Conservation (phyloP, 139 green algal species). For the Coelastrella sp. region DNA sequence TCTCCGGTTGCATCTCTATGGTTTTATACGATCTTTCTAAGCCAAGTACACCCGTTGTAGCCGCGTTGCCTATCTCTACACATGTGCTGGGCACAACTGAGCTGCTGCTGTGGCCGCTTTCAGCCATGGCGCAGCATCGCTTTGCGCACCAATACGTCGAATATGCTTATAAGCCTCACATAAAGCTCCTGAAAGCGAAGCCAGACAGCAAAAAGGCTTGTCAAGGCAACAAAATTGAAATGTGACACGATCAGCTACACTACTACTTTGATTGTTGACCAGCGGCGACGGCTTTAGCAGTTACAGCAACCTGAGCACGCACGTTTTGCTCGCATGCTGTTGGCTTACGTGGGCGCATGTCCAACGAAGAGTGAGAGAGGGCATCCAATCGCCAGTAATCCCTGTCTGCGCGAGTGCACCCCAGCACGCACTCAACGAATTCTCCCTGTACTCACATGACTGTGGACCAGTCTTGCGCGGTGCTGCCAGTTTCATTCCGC, state of each 20-base stretch:
- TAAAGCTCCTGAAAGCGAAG: no score
- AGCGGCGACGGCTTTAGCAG: not conserved
- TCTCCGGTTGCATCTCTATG: not conserved
- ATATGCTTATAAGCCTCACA: not conserved
- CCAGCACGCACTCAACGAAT: not conserved
- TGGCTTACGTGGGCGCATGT: not conserved
- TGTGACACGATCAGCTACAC: not conserved
- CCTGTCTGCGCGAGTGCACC: not conserved
- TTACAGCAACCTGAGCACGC: no score
- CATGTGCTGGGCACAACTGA: not conserved
- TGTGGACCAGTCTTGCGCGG: no score
- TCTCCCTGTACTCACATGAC: no score
- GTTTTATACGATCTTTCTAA: not conserved
- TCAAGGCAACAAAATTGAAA: not conserved
- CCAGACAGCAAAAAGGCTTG: no score
- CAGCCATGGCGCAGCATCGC: not conserved
- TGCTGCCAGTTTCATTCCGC: no score
- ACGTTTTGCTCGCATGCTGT: no score
- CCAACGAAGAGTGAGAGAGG: not conserved
- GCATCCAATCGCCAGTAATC: not conserved
- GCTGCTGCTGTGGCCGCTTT: slow-evolving; percentile 3
- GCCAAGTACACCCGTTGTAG: not conserved
- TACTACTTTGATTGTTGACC: not conserved
- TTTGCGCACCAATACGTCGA: not conserved
- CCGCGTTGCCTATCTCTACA: not conserved